phyloP scores from a whole-genome alignment of 2,329 filamentous ascomycete species.

The Fusarium tricinctum region DNA sequence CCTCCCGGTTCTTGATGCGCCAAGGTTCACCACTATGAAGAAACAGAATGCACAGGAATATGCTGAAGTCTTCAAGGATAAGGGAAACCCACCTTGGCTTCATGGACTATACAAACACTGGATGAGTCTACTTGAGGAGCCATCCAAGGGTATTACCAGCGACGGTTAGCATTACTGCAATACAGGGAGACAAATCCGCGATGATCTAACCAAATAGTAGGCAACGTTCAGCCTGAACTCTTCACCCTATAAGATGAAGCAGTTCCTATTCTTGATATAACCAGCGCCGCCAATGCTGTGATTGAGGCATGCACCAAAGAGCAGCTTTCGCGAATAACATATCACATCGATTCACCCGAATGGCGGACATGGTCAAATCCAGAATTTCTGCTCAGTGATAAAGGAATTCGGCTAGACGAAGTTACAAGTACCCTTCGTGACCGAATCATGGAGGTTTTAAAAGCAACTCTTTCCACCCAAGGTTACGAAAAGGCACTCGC shows the following conservation, averaged over 20 bases:
- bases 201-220: too few species aligned
- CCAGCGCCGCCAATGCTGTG: conserved; percentile 59
- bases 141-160: conserved; percentile 77
- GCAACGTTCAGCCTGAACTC: conserved; percentile 53
- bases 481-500: conserved; percentile 78
- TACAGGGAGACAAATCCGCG: too few species aligned
- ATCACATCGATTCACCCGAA: conserved; percentile 77
- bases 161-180: conserved; percentile 64
- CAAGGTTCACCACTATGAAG: conserved; percentile 59
- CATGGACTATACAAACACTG: conserved; percentile 72
- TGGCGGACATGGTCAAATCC: conserved; percentile 81
- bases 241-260: conserved; percentile 75
- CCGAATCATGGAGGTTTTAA: background rate
- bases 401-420: conserved; percentile 79
- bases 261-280: conserved; percentile 70
- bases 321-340: background rate
- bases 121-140: conserved; percentile 71
- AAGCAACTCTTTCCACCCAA: conserved; percentile 73
- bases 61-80: conserved; percentile 70
- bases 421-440: conserved; percentile 25
- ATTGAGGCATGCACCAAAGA: background rate
- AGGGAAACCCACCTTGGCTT: conserved; percentile 76
- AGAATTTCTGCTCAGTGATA: conserved; percentile 77
- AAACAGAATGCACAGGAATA: conserved; percentile 74
- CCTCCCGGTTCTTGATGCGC: conserved; percentile 1